Evolutionary conservation across 208 protist genomes (phyloP), one percentile per base, ranked within the genome.

Genomic region (Spongospora subterranea): DNA sequence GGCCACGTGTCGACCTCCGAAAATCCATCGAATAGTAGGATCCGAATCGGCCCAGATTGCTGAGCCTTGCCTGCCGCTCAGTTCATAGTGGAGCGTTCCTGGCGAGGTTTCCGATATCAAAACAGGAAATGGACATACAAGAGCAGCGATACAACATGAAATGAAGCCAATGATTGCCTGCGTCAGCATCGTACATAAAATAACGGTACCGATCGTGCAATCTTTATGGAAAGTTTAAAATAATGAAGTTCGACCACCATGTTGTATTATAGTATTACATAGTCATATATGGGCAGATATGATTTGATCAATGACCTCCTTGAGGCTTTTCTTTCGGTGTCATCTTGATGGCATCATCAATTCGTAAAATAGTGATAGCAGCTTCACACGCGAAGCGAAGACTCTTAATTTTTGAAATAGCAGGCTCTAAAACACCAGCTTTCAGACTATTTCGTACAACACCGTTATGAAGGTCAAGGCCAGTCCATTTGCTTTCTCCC

Each of bases 371-470:
- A 20, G 98, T 99, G 92, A 99, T 98, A 77, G 98, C 98, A 0
- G 99, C 98, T 96, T 99, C 99, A 13, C 98, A 99, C 76, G 99
- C 99, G 93, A 99, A 99, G 94, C 99, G 96, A 60, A 99, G 95
- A 66, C 96, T 97, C 95, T 99, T 99, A 41, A 99, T 93, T 94
- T 99, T 99, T 90, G 95, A 97, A 88, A 99, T 96, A 60, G 96
- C 95, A n/a, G 99, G 99, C 96, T 99, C 99, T 40, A 99, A 91
- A 88, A 99, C 98, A 46, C 99, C 99, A 6, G 96, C 97, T 89
- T 95, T 94, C 11, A 99, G 38, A 94, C 99, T 99, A 95, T 99
- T 96, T 82, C 96, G 94, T 60, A 99, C 95, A 53, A 91, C 90
- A n/a, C 97, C 98, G 32, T 97, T 96, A 29, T 97, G 92, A 1